phyloP scores from a whole-genome alignment of 225 moss, liverwort and hornwort genomes.

The Marchantia paleacea region DNA sequence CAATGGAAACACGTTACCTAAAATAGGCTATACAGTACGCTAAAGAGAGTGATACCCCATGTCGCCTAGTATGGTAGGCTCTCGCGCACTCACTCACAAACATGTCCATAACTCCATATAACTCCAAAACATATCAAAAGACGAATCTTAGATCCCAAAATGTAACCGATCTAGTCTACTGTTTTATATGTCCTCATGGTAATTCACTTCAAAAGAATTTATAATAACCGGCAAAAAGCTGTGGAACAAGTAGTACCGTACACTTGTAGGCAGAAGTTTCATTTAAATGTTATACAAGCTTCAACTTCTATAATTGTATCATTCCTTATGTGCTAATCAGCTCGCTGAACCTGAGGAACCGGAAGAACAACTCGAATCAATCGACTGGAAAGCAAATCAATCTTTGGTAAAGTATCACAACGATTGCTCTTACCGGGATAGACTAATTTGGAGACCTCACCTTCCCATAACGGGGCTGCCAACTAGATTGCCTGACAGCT shows the following conservation, averaged over 20 bases:
- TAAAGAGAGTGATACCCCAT: too few species aligned
- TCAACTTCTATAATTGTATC: neutral
- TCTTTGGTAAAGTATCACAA: slow-evolving; percentile 17
- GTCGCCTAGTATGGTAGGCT: too few species aligned
- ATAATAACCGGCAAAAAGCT: neutral
- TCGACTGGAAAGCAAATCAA: slow-evolving; percentile 38
- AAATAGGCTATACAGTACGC: too few species aligned
- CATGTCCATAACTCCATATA: too few species aligned
- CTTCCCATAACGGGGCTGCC: neutral
- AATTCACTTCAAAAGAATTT: too few species aligned
- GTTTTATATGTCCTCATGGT: too few species aligned
- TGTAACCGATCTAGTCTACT: too few species aligned
- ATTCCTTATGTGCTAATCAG: slow-evolving; percentile 10
- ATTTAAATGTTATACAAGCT: neutral
- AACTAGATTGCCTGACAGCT: neutral
- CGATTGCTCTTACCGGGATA: neutral
- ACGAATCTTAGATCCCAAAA: too few species aligned
- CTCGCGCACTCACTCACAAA: too few species aligned
- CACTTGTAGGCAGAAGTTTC: neutral
- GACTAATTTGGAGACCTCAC: neutral
- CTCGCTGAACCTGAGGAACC: slow-evolving; percentile 11
- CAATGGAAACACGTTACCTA: too few species aligned
- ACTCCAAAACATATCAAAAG: too few species aligned
- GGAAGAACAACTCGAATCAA: slow-evolving; percentile 11
- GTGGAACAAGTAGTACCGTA: neutral